Base-by-base conservation (phyloP, 148 eudicot genomes). In the Pouteria glomerata region DNA sequence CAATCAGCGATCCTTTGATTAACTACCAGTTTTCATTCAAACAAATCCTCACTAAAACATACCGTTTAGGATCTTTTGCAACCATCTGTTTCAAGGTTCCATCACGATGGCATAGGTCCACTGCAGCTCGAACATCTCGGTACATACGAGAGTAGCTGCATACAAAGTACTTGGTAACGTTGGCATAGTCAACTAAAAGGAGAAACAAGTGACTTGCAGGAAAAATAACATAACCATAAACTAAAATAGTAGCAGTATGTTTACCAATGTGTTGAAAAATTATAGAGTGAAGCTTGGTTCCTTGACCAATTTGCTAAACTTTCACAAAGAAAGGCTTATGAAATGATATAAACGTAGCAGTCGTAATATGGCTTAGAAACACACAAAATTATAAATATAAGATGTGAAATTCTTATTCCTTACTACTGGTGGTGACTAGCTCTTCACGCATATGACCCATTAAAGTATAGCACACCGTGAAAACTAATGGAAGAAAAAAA, bases 71-170 rank as follows among this genome's bases (percentile, higher is more conserved):
- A 83, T 95, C 94, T 84, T 88, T 78, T 70, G 99, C 99, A 73
- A 95, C 99, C 99, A 89, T 89, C 76, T 83, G 86, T 76, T 95
- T 95, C 76, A 95, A 75, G 72, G 99, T 95, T 71, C 99, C 99
- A 70, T 95, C 99, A 78, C 93, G 93, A 82, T 95, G 99, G 80
- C 99, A 95, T 84, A 91, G 79, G 77, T 91, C 97, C 37, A 95
- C 97, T 71, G 99, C 99, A 74, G 99, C 96, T 83, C 97, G 85
- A 75, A 91, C 97, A 82, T 95, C 99, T 80, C 84, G 88, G 76
- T 89, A 95, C 88, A 95, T 88, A 51, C 86, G 88, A 73, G 91
- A 80, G 74, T 95, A 95, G 76, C 99, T 95, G 88, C 85, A 83
- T 78, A 58, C 74, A 70, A 30, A 60, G 51, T 26, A 50, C 55